phyloP scores from a whole-genome alignment of 176 grass and related monocot genomes.

The Carex pumila region DNA sequence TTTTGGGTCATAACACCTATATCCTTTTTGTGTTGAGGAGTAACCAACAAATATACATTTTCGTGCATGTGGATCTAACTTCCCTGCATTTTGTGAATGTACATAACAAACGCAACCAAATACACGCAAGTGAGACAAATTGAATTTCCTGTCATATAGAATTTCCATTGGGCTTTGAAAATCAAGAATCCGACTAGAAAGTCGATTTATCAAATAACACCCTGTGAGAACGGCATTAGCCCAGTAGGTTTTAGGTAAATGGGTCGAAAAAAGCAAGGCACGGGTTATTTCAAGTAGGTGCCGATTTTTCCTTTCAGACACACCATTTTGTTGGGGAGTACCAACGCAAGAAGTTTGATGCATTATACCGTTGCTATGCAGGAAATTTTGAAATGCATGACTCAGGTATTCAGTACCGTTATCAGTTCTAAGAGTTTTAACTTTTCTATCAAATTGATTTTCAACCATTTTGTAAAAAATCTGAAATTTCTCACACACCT shows the following conservation, averaged over 20 bases:
- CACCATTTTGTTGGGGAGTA: neutral
- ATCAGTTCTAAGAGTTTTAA: slow-evolving; percentile 13
- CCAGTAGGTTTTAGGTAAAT: neutral
- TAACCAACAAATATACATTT: too few species aligned
- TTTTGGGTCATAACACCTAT: too few species aligned
- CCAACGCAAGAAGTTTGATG: neutral
- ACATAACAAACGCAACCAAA: too few species aligned
- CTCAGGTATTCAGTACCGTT: neutral
- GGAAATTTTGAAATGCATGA: neutral
- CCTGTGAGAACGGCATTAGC: neutral
- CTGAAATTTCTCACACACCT: too few species aligned
- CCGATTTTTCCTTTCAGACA: neutral
- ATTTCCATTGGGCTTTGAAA: too few species aligned
- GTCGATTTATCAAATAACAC: neutral
- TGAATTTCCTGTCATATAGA: too few species aligned
- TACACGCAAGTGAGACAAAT: too few species aligned
- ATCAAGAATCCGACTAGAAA: neutral
- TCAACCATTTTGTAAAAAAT: neutral
- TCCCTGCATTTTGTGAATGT: too few species aligned
- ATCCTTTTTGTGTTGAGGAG: too few species aligned
- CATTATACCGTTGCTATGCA: neutral
- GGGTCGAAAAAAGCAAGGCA: neutral
- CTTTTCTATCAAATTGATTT: neutral
- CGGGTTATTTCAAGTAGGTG: neutral
- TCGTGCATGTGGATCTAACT: too few species aligned